Evolutionary conservation across 1,284 basidiomycete species (phyloP).

Genomic region (Heterobasidion parviporum): DNA sequence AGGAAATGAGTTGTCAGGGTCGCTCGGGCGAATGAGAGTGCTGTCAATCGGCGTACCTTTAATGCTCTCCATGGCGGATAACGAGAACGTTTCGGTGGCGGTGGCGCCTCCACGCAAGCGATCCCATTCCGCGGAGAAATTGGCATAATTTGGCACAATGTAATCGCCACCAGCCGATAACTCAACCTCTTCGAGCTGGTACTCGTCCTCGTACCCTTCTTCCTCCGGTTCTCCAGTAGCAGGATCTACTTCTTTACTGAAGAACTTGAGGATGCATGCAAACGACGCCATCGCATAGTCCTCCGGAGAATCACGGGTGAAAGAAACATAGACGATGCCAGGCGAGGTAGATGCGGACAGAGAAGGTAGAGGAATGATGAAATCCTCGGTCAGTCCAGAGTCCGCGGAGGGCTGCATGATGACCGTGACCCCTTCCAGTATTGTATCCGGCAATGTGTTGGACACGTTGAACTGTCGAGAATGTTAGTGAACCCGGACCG

Average conservation of each 20-base stretch:
- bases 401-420: constrained; percentile 81
- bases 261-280: constrained; percentile 89
- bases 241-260: constrained; percentile 97
- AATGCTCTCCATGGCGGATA: constrained; percentile 89
- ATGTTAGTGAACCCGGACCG: constrained; percentile 1
- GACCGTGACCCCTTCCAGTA: constrained; percentile 94
- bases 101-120: constrained; percentile 68
- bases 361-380: constrained; percentile 81
- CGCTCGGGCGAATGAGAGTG: constrained; percentile 7
- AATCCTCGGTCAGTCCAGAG: constrained; percentile 82
- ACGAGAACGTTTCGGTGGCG: constrained; percentile 89
- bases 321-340: constrained; percentile 88
- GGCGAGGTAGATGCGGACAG: constrained; percentile 68
- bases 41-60: constrained; percentile 55
- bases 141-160: constrained; percentile 86
- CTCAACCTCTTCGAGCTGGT: constrained; percentile 95
- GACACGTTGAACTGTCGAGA: constrained; percentile 84
- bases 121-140: constrained; percentile 95
- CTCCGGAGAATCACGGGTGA: constrained; percentile 73
- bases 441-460: constrained; percentile 97
- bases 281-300: constrained; percentile 84
- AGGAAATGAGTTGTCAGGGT: constrained; percentile 6
- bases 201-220: constrained; percentile 98
- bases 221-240: constrained; percentile 95
- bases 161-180: constrained; percentile 84